Base-by-base conservation (phyloP, 768 basidiomycete genomes). In the Kwoniella bestiolae region DNA sequence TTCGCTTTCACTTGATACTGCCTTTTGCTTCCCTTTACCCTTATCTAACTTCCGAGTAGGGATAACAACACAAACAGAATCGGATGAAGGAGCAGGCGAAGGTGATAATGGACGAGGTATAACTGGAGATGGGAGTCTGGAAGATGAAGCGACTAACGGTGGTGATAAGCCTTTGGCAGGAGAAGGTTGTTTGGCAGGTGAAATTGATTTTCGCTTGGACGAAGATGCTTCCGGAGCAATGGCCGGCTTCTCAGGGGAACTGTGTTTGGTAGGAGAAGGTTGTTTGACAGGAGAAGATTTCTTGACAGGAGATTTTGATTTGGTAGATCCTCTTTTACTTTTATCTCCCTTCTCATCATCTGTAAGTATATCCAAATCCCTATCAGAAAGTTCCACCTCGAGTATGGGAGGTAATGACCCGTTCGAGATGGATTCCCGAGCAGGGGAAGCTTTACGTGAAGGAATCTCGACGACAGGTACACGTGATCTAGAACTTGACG, bases 331-430 rank as follows among this genome's bases (percentile, higher is more conserved):
- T 34, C 31, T 1, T 12, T 34, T 11, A 25, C 29, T 35, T n/a
- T 3, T n/a, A 35, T 57, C 56, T 5, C 25, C 26, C 8, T 29
- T 23, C 12, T 32, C 52, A 11, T 38, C 6, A 7, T 63, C 61
- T 6, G 62, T 56, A 3, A 56, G 31, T 26, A 58, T 29, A 35
- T 50, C 53, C 2, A 58, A n/a, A 34, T 56, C 63, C 6, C 53
- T 35, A 47, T 59, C 57, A 12, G 57, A 49, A 4, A 59, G 12
- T 32, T 46, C 57, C 8, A 47, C 29, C n/a, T 59, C 44, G 12
- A 45, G n/a, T 11, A 55, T 55, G 9, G 52, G 52, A 11, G 52
- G 52, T 11, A 55, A 32, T 5, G 31, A 34, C 5, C 32, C 26
- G 29, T 21, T 31, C 41, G 12, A 21, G 3, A 35, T n/a, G 5